Percentiles rank a stretch among this genome's conserved stretches.
phyloP scores from a whole-genome alignment of 768 basidiomycete genomes.

The Mycena maculata region DNA sequence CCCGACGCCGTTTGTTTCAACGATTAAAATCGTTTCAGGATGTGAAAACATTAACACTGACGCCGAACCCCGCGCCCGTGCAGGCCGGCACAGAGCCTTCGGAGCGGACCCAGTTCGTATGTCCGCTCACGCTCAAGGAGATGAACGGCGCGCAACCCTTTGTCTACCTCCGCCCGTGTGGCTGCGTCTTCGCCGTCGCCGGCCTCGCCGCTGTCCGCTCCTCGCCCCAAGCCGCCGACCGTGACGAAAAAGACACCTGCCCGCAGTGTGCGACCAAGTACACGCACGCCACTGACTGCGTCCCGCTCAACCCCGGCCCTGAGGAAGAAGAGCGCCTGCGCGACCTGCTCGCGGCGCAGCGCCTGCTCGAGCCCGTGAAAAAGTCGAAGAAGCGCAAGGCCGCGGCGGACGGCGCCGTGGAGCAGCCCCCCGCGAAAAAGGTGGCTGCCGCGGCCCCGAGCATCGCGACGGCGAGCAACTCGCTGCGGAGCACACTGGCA shows the following conservation, averaged over 20 bases:
- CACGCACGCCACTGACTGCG: constrained; percentile 63
- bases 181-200: constrained; percentile 91
- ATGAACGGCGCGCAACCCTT: constrained; percentile 95
- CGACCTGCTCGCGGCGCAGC: constrained; percentile 65
- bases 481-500: constrained; percentile 78
- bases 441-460: constrained; percentile 47
- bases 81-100: constrained; percentile 52
- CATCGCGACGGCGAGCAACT: constrained; percentile 68
- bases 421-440: constrained; percentile 61
- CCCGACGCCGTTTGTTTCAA: not conserved
- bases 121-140: constrained; percentile 92
- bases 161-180: constrained; percentile 86
- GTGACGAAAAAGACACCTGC: constrained; percentile 60
- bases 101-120: constrained; percentile 82
- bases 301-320: constrained; percentile 73
- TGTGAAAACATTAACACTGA: constrained; percentile 84
- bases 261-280: constrained; percentile 85
- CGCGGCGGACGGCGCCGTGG: constrained; percentile 50
- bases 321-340: constrained; percentile 76
- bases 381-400: constrained; percentile 75
- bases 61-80: constrained; percentile 71
- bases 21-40: constrained; percentile 63
- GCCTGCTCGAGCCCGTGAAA: constrained; percentile 66
- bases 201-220: constrained; percentile 65
- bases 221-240: constrained; percentile 41